These are phyloP conservation scores for Penicillium verhagenii DNA, from an alignment of 495 filamentous ascomycete species.

Conservation along the genomic window DNA sequence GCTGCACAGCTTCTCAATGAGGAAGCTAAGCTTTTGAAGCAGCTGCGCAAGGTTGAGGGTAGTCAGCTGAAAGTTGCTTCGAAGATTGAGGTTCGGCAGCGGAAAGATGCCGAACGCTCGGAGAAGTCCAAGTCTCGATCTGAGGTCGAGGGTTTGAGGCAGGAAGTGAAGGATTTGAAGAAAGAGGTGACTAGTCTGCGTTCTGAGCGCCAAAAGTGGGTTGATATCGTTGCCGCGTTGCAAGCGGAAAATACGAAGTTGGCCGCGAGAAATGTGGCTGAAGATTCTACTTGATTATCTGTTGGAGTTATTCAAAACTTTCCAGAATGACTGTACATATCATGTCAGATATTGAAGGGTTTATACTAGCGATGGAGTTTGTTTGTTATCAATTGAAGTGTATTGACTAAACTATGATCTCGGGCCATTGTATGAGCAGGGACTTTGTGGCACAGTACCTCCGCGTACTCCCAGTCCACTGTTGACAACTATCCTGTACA, in stretches of 20 bases:
- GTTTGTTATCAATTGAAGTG: background rate
- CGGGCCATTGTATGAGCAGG: background rate
- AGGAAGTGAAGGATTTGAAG: conserved; percentile 53
- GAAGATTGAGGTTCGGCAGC: conserved; percentile 47
- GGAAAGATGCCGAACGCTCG: conserved; percentile 58
- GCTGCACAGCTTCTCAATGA: conserved; percentile 30
- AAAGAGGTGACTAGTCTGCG: conserved; percentile 57
- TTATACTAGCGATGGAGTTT: background rate
- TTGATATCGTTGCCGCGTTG: conserved; percentile 59
- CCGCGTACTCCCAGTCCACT: background rate
- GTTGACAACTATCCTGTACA: background rate
- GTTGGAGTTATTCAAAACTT: background rate
- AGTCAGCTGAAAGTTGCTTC: conserved; percentile 40
- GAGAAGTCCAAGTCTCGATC: conserved; percentile 49
- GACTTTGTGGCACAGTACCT: background rate
- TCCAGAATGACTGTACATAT: background rate
- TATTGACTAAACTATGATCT: background rate
- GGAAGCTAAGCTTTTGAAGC: conserved; percentile 41
- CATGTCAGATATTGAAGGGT: background rate
- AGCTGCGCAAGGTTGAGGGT: conserved; percentile 38
- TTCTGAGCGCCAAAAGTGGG: conserved; percentile 60
- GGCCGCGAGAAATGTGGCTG: conserved; percentile 18
- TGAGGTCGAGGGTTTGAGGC: conserved; percentile 50
- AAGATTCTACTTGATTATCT: background rate
- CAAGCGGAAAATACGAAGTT: conserved; percentile 62